Conservation (phyloP, 768 basidiomycete species). For the Tephrocybe sp. region DNA sequence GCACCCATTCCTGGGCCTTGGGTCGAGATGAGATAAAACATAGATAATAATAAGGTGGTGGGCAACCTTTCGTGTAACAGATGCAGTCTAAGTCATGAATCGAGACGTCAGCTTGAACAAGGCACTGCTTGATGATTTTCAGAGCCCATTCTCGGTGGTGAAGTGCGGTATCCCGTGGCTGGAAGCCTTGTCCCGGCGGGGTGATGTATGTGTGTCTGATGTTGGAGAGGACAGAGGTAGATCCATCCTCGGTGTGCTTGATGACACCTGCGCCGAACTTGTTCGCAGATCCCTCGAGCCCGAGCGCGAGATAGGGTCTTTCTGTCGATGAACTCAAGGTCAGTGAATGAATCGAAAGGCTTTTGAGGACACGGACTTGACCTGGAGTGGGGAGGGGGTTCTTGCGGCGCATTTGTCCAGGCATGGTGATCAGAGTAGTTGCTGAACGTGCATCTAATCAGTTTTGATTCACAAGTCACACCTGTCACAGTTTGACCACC, state of each 20-base stretch:
- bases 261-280: slow-evolving; percentile 95
- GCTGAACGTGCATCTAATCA: too few relatives aligned
- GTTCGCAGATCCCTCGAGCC: slow-evolving; percentile 97
- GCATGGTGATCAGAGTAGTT: too few relatives aligned
- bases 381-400: slow-evolving; percentile 35
- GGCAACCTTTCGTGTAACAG: slow-evolving; percentile 98
- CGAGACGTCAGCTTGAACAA: slow-evolving; percentile 64
- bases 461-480: slow-evolving; percentile 43
- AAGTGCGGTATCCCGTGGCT: slow-evolving; percentile 91
- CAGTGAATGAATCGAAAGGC: slow-evolving; percentile 4
- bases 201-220: slow-evolving; percentile 98
- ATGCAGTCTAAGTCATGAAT: slow-evolving; percentile 90
- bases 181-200: slow-evolving; percentile 96
- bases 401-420: slow-evolving; percentile 20
- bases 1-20: slow-evolving; percentile 99
- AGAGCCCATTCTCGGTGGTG: slow-evolving; percentile 95
- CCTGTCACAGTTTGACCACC: slow-evolving; percentile 31
- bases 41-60: too few relatives aligned
- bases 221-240: slow-evolving; percentile 82
- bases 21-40: too few relatives aligned
- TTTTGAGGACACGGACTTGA: slow-evolving; percentile 15
- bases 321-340: slow-evolving; percentile 37
- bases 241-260: slow-evolving; percentile 73
- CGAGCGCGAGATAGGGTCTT: slow-evolving; percentile 80
- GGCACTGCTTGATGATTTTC: slow-evolving; percentile 75